These are phyloP conservation scores for Globisporangium radiosum DNA, from an alignment of 352 stramenopile species.

Conservation along the genomic window DNA sequence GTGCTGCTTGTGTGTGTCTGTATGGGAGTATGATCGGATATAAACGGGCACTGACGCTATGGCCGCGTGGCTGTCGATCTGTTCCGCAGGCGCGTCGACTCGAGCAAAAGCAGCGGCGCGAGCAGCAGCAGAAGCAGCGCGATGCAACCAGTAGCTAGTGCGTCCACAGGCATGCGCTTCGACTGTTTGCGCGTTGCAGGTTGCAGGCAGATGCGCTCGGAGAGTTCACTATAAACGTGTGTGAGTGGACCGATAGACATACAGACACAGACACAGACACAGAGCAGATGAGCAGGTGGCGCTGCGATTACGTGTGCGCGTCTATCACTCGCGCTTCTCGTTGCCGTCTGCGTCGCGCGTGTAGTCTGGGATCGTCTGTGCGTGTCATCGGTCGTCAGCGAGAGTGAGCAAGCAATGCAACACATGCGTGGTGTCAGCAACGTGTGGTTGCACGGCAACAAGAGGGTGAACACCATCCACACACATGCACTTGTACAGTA, in stretches of 20 bases:
- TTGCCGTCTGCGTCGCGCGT: constrained; percentile 7
- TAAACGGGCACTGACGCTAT: not conserved
- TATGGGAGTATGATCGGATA: not conserved
- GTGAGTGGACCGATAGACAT: not conserved
- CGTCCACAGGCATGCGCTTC: too few species aligned
- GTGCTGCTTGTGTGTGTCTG: constrained; percentile 1
- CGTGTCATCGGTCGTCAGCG: constrained; percentile 2
- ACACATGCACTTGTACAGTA: too few species aligned
- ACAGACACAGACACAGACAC: not conserved
- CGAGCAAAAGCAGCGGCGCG: constrained; percentile 44
- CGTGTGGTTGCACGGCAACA: not conserved
- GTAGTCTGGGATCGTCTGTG: constrained; percentile 11
- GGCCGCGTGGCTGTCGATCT: not conserved
- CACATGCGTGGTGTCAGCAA: not conserved
- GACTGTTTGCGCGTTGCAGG: not conserved
- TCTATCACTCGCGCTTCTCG: constrained; percentile 11
- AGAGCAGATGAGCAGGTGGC: too few species aligned
- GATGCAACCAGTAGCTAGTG: not conserved
- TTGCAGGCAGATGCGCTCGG: not conserved
- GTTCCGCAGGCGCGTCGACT: constrained; percentile 31
- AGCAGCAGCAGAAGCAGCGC: constrained; percentile 13
- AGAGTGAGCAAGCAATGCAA: too few species aligned
- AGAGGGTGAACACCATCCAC: too few species aligned
- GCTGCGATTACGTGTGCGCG: too few species aligned
- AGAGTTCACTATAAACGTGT: not conserved